Conservation (phyloP, 768 basidiomycete genomes). For the Mycena venus region DNA sequence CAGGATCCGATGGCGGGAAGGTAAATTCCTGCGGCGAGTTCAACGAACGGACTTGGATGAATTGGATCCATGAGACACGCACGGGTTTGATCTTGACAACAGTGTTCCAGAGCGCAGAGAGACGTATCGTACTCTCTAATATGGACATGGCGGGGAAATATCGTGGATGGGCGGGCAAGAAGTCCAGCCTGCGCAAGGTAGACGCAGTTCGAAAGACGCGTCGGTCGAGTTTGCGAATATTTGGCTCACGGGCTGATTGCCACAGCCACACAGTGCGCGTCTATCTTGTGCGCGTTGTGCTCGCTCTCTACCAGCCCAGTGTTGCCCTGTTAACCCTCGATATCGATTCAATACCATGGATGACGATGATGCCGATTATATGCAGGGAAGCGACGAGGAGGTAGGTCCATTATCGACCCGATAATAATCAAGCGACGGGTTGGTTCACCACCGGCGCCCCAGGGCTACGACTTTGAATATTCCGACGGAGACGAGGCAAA, state of each 20-base stretch:
- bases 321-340: neutral
- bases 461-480: conserved; percentile 98
- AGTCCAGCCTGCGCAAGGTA: neutral
- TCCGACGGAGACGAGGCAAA: conserved; percentile 91
- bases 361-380: conserved; percentile 94
- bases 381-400: conserved; percentile 92
- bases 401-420: too few relatives aligned
- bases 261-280: conserved; percentile 12
- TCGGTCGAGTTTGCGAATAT: neutral
- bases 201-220: conserved; percentile 13
- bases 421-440: conserved; percentile 24
- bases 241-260: neutral
- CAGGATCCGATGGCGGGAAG: conserved; percentile 33
- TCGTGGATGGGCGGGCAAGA: neutral
- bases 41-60: neutral
- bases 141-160: conserved; percentile 24
- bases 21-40: conserved; percentile 16
- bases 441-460: conserved; percentile 20
- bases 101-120: conserved; percentile 5
- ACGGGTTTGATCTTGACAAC: conserved; percentile 21
- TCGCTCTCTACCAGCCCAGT: neutral
- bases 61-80: neutral
- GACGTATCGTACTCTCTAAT: conserved; percentile 12
- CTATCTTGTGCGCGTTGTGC: neutral
- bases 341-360: conserved; percentile 68